These are phyloP conservation scores for Paecilomyces fulvus DNA, from an alignment of 2,329 filamentous ascomycete species.

Conservation along the genomic window DNA sequence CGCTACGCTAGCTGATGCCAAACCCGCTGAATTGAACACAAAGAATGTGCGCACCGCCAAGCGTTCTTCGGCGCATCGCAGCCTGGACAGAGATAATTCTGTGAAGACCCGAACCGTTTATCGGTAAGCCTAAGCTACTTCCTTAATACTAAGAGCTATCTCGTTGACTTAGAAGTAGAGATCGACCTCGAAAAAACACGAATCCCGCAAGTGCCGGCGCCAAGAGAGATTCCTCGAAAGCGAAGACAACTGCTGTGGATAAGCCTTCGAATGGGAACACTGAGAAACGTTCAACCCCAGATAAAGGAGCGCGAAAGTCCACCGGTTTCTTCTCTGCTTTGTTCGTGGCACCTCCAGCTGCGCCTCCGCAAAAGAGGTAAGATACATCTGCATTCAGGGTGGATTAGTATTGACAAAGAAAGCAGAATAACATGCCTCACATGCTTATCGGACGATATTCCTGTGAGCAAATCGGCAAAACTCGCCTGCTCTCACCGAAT, in stretches of 20 bases:
- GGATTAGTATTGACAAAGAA: slow-evolving; percentile 5
- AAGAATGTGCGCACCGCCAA: not conserved
- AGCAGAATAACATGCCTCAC: slow-evolving; percentile 61
- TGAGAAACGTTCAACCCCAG: not conserved
- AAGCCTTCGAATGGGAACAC: not conserved
- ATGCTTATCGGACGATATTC: slow-evolving; percentile 61
- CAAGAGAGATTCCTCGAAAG: not conserved
- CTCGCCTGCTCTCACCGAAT: slow-evolving; percentile 73
- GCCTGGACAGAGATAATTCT: not conserved
- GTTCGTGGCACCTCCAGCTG: slow-evolving; percentile 5
- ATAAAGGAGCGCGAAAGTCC: slow-evolving; percentile 3
- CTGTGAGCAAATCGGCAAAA: slow-evolving; percentile 55
- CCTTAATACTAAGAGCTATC: not conserved
- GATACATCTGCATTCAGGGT: slow-evolving; percentile 1
- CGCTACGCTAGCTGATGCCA: not conserved
- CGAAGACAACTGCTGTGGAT: not conserved
- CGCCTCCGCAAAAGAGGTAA: slow-evolving; percentile 7
- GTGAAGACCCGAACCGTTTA: not conserved
- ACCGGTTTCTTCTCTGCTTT: slow-evolving; percentile 4
- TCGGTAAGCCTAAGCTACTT: not conserved
- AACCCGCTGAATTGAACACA: not conserved
- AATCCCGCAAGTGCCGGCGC: not conserved
- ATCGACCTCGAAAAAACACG: not conserved
- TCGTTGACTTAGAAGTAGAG: not conserved
- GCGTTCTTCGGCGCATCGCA: not conserved